These are phyloP conservation scores for Chytridiales sp. DNA, from an alignment of 371 early-diverging fungal species.

Conservation along the genomic window DNA sequence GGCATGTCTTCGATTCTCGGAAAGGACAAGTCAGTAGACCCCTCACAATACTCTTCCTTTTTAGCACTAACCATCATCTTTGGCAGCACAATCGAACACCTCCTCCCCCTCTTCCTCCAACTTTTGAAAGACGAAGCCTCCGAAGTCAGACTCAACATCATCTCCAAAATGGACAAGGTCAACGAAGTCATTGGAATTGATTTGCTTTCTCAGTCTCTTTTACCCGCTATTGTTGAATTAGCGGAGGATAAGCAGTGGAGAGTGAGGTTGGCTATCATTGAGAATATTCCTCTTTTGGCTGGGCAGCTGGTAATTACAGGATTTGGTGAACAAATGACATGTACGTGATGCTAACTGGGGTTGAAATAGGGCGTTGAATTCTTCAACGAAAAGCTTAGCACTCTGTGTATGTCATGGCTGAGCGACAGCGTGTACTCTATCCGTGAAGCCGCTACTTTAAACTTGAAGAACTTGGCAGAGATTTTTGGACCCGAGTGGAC, in stretches of 20 bases:
- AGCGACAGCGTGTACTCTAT: conserved; percentile 92
- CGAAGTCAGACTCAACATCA: conserved; percentile 96
- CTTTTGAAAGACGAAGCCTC: conserved; percentile 94
- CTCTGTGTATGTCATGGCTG: conserved; percentile 93
- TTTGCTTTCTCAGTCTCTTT: conserved; percentile 87
- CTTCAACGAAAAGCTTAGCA: conserved; percentile 91
- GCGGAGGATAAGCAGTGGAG: conserved; percentile 99
- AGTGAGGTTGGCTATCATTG: conserved; percentile 94
- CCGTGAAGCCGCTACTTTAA: conserved; percentile 91
- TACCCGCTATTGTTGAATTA: conserved; percentile 95
- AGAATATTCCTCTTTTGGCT: conserved; percentile 93
- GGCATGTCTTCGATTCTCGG: conserved; percentile 91
- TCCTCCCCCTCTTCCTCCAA: conserved; percentile 89
- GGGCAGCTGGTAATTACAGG: conserved; percentile 64
- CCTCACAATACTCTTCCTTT: neutral
- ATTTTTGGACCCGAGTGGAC: conserved; percentile 98
- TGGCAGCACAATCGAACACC: conserved; percentile 81
- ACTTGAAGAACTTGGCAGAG: conserved; percentile 86
- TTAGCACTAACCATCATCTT: conserved; percentile 1
- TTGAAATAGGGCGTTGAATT: conserved; percentile 75
- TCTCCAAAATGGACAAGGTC: conserved; percentile 91
- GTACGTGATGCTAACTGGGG: no score
- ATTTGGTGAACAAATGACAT: neutral
- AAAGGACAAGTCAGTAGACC: conserved; percentile 72
- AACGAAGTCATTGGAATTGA: conserved; percentile 96